Evolutionary conservation across 2,329 filamentous ascomycete species (phyloP), one percentile per base, ranked within the genome.

Genomic region (Phyllosticta ampelicida): DNA sequence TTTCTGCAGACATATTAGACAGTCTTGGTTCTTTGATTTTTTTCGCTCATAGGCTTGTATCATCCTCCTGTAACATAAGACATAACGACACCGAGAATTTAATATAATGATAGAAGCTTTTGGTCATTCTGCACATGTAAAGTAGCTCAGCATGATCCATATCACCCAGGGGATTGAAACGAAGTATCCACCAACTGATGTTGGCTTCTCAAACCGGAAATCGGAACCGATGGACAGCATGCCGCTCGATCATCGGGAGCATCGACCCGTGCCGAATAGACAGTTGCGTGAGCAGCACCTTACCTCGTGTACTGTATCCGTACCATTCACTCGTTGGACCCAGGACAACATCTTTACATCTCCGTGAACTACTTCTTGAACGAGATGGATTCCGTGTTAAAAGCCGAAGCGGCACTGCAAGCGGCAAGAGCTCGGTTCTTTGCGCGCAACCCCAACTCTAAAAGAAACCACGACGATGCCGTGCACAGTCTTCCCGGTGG

Each of bases 401-500:
- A n/a, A 4, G 20, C 51, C n/a, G 19, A 29, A n/a, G 51, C 52
- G 4, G 65, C 62, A 16, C 58, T 69, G 9, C 48, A 64, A 19
- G 64, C 62, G 18, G 66, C 65, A 4, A 63, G 63, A 50, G 30
- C 55, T 11, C 54, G 61, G 59, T 62, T 65, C 48, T 54, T 56
- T n/a, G 60, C 61, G 26, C 58, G 61, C 23, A 67, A 69, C 55
- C 23, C 53, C 2, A 61, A 58, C 19, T 70, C 67, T 23, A 54
- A 65, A 28, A 57, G 56, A n/a, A 36, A 70, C 26, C 67, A 74
- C 53, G 36, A 69, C 23, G 61, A 65, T 51, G 67, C 72, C 1
- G 62, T 60, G 4, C 61, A 64, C 28, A 66, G 63, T 50, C 59
- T 74, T 2, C 72, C 72, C 1, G 71, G 73, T 21, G 71, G 71